Evolutionary conservation across 1,284 basidiomycete genomes (phyloP).

Genomic region (Vanrija sp.): DNA sequence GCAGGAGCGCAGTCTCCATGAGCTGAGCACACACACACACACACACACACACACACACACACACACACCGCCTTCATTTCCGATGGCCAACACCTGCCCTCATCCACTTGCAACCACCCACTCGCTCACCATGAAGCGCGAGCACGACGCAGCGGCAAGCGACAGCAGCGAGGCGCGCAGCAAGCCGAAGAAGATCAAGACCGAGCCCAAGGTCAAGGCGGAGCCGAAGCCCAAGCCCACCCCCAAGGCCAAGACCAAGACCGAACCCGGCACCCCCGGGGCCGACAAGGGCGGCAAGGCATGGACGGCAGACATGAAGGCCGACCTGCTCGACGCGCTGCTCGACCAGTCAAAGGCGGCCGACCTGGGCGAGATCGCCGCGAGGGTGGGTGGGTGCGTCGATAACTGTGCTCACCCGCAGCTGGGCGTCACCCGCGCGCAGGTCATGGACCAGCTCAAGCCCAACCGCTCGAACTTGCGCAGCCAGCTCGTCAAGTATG

Average conservation of each 20-base stretch:
- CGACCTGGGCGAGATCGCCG: neutral
- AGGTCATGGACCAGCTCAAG: constrained; percentile 8
- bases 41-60: no score
- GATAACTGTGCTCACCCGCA: neutral
- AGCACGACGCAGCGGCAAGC: no score
- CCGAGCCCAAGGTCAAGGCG: neutral
- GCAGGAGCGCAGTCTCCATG: no score
- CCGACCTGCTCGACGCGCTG: neutral
- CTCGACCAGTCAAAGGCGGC: neutral
- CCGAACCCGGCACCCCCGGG: neutral
- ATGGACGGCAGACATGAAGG: constrained; percentile 2
- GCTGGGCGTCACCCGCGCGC: constrained; percentile 5
- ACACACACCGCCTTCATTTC: no score
- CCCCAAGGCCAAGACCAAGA: neutral
- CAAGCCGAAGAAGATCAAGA: neutral
- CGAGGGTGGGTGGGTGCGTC: constrained; percentile 2
- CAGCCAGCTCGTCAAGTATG: neutral
- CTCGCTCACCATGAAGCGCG: no score
- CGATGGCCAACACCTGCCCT: no score
- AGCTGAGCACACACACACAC: no score
- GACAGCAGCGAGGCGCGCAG: neutral
- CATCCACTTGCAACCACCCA: no score
- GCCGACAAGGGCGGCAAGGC: neutral
- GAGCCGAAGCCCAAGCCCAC: neutral
- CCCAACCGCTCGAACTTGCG: constrained; percentile 7